A percentile compares a stretch with the other conserved stretches of the same genome.
Evolutionary conservation across 192 early-diverging fungal genomes (phyloP).

Genomic region (Backusella tuberculispora): DNA sequence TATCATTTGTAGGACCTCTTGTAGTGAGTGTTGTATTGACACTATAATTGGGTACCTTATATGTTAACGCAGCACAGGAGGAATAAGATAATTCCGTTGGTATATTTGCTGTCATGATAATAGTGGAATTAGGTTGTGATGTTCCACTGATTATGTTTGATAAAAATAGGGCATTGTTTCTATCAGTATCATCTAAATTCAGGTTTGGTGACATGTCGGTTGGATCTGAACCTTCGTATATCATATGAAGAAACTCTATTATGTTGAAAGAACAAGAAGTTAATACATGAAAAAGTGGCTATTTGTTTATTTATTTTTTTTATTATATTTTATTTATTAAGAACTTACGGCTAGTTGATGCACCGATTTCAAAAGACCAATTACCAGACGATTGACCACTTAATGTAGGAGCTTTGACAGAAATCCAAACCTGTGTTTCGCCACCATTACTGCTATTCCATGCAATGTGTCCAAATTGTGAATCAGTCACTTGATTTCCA

Average conservation of each 20-base stretch:
- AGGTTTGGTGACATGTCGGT: background rate
- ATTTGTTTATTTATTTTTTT: background rate
- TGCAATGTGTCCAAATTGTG: constrained; percentile 16
- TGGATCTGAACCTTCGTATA: background rate
- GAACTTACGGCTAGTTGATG: constrained; percentile 37
- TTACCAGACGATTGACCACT: constrained; percentile 28
- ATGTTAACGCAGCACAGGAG: constrained; percentile 47
- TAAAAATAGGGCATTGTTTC: constrained; percentile 38
- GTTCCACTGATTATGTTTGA: constrained; percentile 26
- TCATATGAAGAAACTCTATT: background rate
- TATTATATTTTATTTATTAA: background rate
- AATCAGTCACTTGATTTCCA: constrained; percentile 17
- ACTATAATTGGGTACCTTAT: constrained; percentile 18
- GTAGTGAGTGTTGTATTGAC: constrained; percentile 42
- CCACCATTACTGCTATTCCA: constrained; percentile 19
- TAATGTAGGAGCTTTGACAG: constrained; percentile 30
- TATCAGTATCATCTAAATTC: constrained; percentile 42
- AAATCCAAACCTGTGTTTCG: constrained; percentile 31
- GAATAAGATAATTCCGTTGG: constrained; percentile 47
- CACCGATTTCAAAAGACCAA: constrained; percentile 42
- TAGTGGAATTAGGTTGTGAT: constrained; percentile 22
- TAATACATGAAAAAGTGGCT: background rate
- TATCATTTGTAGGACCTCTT: constrained; percentile 39
- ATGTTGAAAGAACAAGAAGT: background rate
- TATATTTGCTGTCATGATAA: constrained; percentile 30